Evolutionary conservation across 2,329 filamentous ascomycete species (phyloP).

Genomic region (Aphanoascus verrucosus): DNA sequence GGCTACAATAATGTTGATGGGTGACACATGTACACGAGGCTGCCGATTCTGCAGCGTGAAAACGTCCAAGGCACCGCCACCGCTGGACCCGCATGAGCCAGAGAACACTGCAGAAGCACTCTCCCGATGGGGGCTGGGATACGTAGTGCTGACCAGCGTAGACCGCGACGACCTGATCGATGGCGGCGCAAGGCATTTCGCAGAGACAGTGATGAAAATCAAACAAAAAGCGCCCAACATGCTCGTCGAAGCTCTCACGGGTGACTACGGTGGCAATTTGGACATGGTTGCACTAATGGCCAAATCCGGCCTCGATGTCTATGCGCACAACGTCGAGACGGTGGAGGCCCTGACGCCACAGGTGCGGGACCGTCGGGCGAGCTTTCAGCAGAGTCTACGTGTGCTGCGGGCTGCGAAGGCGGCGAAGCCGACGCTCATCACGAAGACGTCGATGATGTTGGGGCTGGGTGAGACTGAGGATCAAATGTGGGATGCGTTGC

Average conservation of each 20-base stretch:
- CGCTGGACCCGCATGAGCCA: conserved; percentile 88
- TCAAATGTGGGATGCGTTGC: conserved; percentile 68
- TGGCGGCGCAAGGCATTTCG: conserved; percentile 79
- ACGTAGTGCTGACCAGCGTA: conserved; percentile 87
- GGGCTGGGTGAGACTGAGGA: conserved; percentile 86
- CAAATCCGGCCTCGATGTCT: conserved; percentile 82
- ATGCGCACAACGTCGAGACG: conserved; percentile 95
- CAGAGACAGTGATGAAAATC: conserved; percentile 87
- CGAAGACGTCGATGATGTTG: conserved; percentile 98
- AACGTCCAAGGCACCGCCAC: conserved; percentile 63
- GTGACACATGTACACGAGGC: conserved; percentile 91
- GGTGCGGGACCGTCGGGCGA: conserved; percentile 80
- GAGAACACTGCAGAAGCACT: conserved; percentile 94
- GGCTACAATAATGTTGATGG: conserved; percentile 98
- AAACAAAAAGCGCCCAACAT: conserved; percentile 57
- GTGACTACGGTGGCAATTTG: conserved; percentile 74
- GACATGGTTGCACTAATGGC: conserved; percentile 83
- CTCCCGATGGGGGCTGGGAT: conserved; percentile 83
- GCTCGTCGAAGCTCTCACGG: conserved; percentile 45
- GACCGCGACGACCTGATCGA: conserved; percentile 88
- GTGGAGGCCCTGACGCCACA: conserved; percentile 81
- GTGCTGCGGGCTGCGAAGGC: conserved; percentile 76
- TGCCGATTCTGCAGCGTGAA: conserved; percentile 97
- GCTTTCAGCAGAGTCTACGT: conserved; percentile 70
- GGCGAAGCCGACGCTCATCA: conserved; percentile 67